Conservation (phyloP, 2,329 filamentous ascomycete species). For the Triangularia verruculosa region DNA sequence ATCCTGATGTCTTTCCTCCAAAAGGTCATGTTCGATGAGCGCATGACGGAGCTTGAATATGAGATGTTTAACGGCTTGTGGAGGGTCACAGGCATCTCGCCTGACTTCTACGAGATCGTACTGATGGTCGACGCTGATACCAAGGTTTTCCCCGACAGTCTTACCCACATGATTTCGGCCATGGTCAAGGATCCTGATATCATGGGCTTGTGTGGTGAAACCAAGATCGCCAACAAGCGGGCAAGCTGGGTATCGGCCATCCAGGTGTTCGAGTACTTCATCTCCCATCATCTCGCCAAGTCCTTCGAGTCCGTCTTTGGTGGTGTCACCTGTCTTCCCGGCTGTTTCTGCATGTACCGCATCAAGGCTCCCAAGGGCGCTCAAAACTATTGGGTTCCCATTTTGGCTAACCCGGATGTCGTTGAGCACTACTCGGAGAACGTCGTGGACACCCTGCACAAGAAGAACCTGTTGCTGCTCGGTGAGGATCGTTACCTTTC, state of each 20-base stretch:
- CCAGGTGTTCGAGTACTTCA: constrained; percentile 99
- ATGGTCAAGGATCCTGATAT: constrained; percentile 99
- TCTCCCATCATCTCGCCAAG: constrained; percentile 95
- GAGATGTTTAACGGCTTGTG: constrained; percentile 99
- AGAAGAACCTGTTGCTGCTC: constrained; percentile 89
- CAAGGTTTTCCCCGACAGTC: constrained; percentile 95
- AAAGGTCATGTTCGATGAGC: constrained; percentile 99
- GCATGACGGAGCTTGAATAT: constrained; percentile 98
- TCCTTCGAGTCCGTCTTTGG: constrained; percentile 98
- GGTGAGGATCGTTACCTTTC: constrained; percentile 95
- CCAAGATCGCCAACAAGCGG: constrained; percentile 98
- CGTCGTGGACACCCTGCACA: constrained; percentile 95
- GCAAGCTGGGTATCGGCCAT: constrained; percentile 95
- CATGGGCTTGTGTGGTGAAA: constrained; percentile 98
- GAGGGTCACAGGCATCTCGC: constrained; percentile 97
- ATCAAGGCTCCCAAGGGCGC: constrained; percentile 98
- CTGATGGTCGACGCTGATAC: constrained; percentile 99
- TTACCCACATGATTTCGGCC: constrained; percentile 98
- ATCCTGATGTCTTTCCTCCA: constrained; percentile 99
- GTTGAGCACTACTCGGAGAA: constrained; percentile 99
- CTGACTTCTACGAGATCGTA: constrained; percentile 95
- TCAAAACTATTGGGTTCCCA: constrained; percentile 99
- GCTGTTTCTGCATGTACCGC: constrained; percentile 99
- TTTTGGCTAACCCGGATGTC: constrained; percentile 95
- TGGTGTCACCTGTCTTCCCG: constrained; percentile 96